These are phyloP conservation scores for Sclerotinia glacialis DNA, from an alignment of 2,329 filamentous ascomycete species.

Conservation along the genomic window DNA sequence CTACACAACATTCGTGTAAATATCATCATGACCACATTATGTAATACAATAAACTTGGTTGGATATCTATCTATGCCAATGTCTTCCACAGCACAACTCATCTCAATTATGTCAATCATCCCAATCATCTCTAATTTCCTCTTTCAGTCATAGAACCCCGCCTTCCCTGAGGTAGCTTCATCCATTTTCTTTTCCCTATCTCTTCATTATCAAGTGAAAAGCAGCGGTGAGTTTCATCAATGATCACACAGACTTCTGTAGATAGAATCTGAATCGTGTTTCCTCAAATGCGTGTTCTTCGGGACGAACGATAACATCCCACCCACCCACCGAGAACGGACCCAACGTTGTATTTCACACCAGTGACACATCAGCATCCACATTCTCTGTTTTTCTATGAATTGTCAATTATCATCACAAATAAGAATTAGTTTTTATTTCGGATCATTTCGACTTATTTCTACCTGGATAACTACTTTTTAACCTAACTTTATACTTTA, in stretches of 20 bases:
- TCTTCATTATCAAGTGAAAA: not conserved
- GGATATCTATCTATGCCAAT: too few relatives aligned
- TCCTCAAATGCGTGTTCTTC: not conserved
- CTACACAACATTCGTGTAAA: not conserved
- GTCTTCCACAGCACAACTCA: too few relatives aligned
- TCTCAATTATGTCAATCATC: too few relatives aligned
- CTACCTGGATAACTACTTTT: not conserved
- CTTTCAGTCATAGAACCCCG: not conserved
- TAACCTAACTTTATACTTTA: not conserved
- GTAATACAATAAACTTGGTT: too few relatives aligned
- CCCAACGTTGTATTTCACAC: not conserved
- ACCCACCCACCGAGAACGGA: conserved; percentile 13
- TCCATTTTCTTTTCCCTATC: not conserved
- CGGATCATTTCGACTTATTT: not conserved
- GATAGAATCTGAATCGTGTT: too few relatives aligned
- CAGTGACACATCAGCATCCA: conserved; percentile 21
- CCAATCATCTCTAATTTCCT: not conserved
- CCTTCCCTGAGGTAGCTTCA: not conserved
- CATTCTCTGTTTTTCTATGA: not conserved
- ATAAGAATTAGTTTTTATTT: not conserved
- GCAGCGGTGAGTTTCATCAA: conserved; percentile 5
- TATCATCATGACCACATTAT: not conserved
- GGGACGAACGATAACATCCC: not conserved
- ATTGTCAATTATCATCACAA: conserved; percentile 5
- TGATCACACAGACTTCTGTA: too few relatives aligned